phyloP scores from a whole-genome alignment of 495 filamentous ascomycete genomes.

The Sporormia fimetaria region DNA sequence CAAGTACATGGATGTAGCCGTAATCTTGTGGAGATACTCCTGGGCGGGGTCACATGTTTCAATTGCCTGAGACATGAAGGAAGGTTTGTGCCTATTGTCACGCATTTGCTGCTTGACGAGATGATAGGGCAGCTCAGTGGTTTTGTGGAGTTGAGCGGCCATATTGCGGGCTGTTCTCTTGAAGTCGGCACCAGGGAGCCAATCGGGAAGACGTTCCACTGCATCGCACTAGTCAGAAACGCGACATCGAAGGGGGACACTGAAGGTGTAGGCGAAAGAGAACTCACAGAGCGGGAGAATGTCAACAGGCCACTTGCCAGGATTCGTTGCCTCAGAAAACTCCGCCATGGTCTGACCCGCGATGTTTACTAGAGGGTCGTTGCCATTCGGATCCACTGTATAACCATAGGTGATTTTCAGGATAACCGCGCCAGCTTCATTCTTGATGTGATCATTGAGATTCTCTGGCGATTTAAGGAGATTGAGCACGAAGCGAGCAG shows the following conservation, averaged over 20 bases:
- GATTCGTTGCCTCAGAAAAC: slow-evolving; percentile 32
- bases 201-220: slow-evolving; percentile 33
- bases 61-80: slow-evolving; percentile 34
- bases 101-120: slow-evolving; percentile 40
- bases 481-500: slow-evolving; percentile 5
- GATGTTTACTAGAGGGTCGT: slow-evolving; percentile 37
- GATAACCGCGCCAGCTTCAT: slow-evolving; percentile 36
- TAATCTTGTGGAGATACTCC: slow-evolving; percentile 35
- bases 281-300: slow-evolving; percentile 33
- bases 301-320: slow-evolving; percentile 38
- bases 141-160: slow-evolving; percentile 19
- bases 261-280: neutral
- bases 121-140: slow-evolving; percentile 27
- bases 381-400: slow-evolving; percentile 32
- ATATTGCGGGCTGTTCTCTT: slow-evolving; percentile 32
- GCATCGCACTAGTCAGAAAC: neutral
- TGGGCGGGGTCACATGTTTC: slow-evolving; percentile 28
- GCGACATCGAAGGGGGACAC: neutral
- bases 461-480: neutral
- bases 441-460: slow-evolving; percentile 18
- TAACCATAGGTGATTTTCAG: slow-evolving; percentile 43
- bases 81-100: slow-evolving; percentile 28
- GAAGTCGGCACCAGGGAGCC: slow-evolving; percentile 42
- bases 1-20: slow-evolving; percentile 43
- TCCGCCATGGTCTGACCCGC: slow-evolving; percentile 33